These are phyloP conservation scores for Aureobasidium sp. DNA, from an alignment of 2,329 filamentous ascomycete species.

Conservation along the genomic window DNA sequence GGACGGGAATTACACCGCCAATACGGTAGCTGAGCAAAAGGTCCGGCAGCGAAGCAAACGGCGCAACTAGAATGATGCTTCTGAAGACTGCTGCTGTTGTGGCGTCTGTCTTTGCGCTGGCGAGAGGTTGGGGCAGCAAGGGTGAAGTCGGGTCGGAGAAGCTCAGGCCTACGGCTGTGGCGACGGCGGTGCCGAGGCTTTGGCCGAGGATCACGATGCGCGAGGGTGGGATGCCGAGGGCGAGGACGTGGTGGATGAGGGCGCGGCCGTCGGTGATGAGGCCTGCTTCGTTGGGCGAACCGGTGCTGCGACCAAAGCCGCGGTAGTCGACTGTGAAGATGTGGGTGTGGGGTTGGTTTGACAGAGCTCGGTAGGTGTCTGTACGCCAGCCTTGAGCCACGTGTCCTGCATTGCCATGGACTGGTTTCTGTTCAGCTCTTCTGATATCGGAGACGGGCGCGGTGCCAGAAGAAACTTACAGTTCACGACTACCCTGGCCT, in stretches of 20 bases:
- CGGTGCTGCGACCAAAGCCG: slow-evolving; percentile 73
- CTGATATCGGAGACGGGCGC: too few relatives aligned
- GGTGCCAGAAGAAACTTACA: slow-evolving; percentile 39
- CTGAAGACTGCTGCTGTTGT: slow-evolving; percentile 61
- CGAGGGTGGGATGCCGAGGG: slow-evolving; percentile 55
- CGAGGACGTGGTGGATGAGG: slow-evolving; percentile 62
- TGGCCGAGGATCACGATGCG: slow-evolving; percentile 78
- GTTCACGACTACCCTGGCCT: slow-evolving; percentile 47
- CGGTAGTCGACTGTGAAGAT: slow-evolving; percentile 87
- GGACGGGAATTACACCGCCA: slow-evolving; percentile 65
- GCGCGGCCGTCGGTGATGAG: slow-evolving; percentile 71
- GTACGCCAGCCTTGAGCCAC: slow-evolving; percentile 70
- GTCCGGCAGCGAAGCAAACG: slow-evolving; percentile 65
- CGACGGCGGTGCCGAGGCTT: slow-evolving; percentile 79
- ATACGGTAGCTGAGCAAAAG: slow-evolving; percentile 72
- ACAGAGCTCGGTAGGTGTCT: slow-evolving; percentile 66
- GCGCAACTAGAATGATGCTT: slow-evolving; percentile 68
- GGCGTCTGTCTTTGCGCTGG: slow-evolving; percentile 20
- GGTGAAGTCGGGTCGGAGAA: slow-evolving; percentile 38
- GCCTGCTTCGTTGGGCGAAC: slow-evolving; percentile 70
- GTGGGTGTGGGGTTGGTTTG: slow-evolving; percentile 65
- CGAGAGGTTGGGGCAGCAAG: neutral
- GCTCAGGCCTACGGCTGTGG: slow-evolving; percentile 62
- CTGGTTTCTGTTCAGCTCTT: slow-evolving; percentile 12
- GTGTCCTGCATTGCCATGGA: slow-evolving; percentile 68